Evolutionary conservation across 257 asterid species (phyloP).

Genomic region (Plantago ovata): DNA sequence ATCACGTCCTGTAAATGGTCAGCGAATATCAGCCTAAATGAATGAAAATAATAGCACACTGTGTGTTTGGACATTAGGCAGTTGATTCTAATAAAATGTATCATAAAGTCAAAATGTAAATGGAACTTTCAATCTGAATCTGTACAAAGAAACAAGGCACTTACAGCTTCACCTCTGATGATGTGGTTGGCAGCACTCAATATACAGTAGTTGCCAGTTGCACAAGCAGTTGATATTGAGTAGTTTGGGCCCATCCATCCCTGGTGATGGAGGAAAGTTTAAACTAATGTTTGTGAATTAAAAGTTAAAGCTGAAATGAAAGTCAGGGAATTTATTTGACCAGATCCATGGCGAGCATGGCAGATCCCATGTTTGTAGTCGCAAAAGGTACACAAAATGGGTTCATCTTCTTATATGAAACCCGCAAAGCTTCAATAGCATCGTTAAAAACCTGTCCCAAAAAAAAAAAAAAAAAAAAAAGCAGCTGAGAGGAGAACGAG

Average conservation of each 20-base stretch:
- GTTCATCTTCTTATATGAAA: conserved; percentile 86
- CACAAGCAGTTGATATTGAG: conserved; percentile 97
- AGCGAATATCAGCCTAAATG: conserved; percentile 12
- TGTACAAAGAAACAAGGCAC: conserved; percentile 29
- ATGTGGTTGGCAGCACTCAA: conserved; percentile 94
- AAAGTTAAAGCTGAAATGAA: not conserved
- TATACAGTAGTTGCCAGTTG: conserved; percentile 93
- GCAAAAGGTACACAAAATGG: conserved; percentile 98
- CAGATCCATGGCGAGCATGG: conserved; percentile 97
- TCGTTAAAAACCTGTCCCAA: conserved; percentile 75
- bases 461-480: conserved; percentile 17
- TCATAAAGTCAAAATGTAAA: conserved; percentile 13
- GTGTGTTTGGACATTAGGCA: not conserved
- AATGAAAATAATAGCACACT: conserved; percentile 12
- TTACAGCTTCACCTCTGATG: conserved; percentile 96
- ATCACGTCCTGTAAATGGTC: conserved; percentile 72
- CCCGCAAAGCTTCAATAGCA: conserved; percentile 85
- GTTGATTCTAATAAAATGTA: conserved; percentile 3
- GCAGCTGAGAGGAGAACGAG: too few species aligned
- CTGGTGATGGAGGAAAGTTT: conserved; percentile 35
- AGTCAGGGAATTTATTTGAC: conserved; percentile 26
- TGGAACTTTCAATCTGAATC: conserved; percentile 18
- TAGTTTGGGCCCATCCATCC: conserved; percentile 99
- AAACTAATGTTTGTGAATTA: conserved; percentile 16
- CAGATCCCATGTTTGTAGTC: conserved; percentile 98